Base-by-base conservation (phyloP, 345 rosid genomes). In the Euphorbia tirucalli region DNA sequence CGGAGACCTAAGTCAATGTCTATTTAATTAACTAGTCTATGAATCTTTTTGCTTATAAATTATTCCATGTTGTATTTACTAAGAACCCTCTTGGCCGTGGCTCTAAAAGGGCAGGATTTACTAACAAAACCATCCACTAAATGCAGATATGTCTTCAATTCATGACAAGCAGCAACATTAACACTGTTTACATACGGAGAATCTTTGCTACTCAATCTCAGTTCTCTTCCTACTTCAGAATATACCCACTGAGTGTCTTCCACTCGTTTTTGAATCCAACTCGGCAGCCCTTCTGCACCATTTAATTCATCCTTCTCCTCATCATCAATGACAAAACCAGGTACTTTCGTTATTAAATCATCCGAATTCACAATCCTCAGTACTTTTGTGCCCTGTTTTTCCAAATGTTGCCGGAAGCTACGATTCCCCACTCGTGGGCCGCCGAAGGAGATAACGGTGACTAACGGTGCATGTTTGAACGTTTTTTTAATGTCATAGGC, bases 371-470 rank as follows among this genome's bases (percentile, higher is more conserved):
- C 99, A 54, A 94, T 94, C 18, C 97, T 77, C 15, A 94, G 48
- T 0, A 92, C 90, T 75, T 84, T 90, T 0, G 87, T 85, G 71
- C 96, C 99, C 61, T 85, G 89, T 60, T 76, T 79, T 74, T 94
- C 99, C 35, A 94, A 81, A 2, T 74, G 73, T 21, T 68, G 78
- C 10, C 95, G 69, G 76, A 94, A 92, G 67, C 86, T 79, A 70
- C 78, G 71, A 84, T 94, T 87, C 1, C 99, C 99, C 3, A 94
- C 96, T 11, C 97, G 92, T 10, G 99, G 99, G 46, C 97, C 96
- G 2, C 97, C 99, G 49, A 94, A 94, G 5, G 99, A 94, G 61
- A 94, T 78, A 6, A 94, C 99, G 1, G 99, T 89, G 19, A 89
- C 93, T 70, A 86, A 74, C 0, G 97, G 92, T 11, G 87, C 77